Evolutionary conservation across 1,284 basidiomycete species (phyloP).

Genomic region (Thelephora terrestris): DNA sequence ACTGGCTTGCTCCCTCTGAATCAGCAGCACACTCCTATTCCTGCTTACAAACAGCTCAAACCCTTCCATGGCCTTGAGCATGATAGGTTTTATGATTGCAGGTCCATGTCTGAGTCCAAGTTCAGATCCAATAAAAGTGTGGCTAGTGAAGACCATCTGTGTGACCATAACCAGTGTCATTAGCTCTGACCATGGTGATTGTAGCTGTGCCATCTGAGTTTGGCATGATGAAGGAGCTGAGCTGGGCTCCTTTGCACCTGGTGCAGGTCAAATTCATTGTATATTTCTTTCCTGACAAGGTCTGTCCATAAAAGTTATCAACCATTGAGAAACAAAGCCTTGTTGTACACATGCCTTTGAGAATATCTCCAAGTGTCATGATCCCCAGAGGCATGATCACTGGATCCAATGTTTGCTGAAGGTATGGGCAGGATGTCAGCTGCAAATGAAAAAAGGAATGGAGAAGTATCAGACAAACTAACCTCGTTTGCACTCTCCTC

Average conservation of each 20-base stretch:
- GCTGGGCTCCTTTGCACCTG: neutral
- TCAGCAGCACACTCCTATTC: constrained; percentile 48
- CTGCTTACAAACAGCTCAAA: constrained; percentile 37
- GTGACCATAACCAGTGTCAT: no score
- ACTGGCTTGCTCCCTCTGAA: constrained; percentile 24
- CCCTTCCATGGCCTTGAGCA: constrained; percentile 26
- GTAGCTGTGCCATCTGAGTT: neutral
- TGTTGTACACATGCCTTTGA: constrained; percentile 54
- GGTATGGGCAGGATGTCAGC: constrained; percentile 28
- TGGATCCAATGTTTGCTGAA: constrained; percentile 65
- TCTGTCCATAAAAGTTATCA: constrained; percentile 32
- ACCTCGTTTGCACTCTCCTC: constrained; percentile 63
- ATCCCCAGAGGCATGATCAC: constrained; percentile 79
- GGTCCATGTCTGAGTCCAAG: no score
- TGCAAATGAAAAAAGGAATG: neutral
- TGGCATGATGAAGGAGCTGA: constrained; percentile 3
- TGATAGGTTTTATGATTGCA: constrained; percentile 27
- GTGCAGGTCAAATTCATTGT: constrained; percentile 69
- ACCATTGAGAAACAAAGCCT: neutral
- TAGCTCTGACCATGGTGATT: no score
- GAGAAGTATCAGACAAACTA: constrained; percentile 13
- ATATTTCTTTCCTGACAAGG: constrained; percentile 83
- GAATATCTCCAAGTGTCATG: constrained; percentile 87
- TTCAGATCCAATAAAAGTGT: no score
- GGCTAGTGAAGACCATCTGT: no score